Evolutionary conservation across 805 yeast species (phyloP).

Genomic region (Candida wancherniae): DNA sequence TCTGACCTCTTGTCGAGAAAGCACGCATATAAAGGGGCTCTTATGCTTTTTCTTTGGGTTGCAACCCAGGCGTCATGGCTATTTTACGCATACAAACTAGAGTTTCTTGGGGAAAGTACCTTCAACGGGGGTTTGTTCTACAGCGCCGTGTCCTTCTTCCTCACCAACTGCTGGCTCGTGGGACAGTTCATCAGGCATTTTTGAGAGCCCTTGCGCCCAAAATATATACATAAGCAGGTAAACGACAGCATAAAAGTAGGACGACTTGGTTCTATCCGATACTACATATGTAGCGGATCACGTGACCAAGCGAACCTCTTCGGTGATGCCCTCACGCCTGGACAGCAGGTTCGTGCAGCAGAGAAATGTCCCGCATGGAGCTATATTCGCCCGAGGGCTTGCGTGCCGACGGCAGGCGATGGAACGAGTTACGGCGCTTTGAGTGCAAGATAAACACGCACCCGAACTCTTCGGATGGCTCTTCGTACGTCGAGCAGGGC

Average conservation of each 20-base stretch:
- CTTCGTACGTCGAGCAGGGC: conserved; percentile 89
- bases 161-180: conserved; percentile 56
- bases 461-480: conserved; percentile 84
- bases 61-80: conserved; percentile 75
- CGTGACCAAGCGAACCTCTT: conserved; percentile 6
- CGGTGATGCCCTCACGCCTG: conserved; percentile 3
- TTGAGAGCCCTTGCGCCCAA: too few species aligned
- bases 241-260: too few species aligned
- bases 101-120: conserved; percentile 67
- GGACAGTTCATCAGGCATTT: conserved; percentile 45
- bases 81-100: conserved; percentile 68
- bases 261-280: too few species aligned
- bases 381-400: conserved; percentile 94
- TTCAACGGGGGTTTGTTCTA: conserved; percentile 56
- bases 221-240: too few species aligned
- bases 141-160: conserved; percentile 55
- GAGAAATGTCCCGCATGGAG: conserved; percentile 61
- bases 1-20: conserved; percentile 28
- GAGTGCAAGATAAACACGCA: conserved; percentile 82
- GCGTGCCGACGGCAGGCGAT: conserved; percentile 88
- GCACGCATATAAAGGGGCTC: conserved; percentile 29
- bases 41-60: conserved; percentile 56
- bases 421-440: conserved; percentile 86
- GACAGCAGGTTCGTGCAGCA: conserved; percentile 1
- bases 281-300: conserved; percentile 1